A percentile compares a stretch with the other conserved stretches of the same genome.
phyloP scores from a whole-genome alignment of 768 basidiomycete genomes.

The Rhizopogon roseolus region DNA sequence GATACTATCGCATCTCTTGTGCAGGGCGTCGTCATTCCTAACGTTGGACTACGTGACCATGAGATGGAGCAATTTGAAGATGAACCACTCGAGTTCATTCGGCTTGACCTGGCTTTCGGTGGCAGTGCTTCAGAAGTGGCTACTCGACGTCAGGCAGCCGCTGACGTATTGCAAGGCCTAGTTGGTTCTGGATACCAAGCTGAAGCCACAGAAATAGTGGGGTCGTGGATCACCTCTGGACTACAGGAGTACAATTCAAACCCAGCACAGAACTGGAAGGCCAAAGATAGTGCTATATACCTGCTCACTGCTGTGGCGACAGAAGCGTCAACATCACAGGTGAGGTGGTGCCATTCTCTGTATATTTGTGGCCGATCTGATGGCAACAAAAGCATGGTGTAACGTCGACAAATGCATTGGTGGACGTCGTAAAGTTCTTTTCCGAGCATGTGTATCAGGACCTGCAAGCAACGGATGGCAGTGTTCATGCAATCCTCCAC shows the following conservation, averaged over 20 bases:
- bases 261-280: slow-evolving; percentile 68
- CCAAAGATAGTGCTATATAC: slow-evolving; percentile 92
- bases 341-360: slow-evolving; percentile 24
- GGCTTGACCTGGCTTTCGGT: slow-evolving; percentile 69
- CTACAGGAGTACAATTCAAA: slow-evolving; percentile 65
- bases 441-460: slow-evolving; percentile 88
- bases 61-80: slow-evolving; percentile 97
- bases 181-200: slow-evolving; percentile 76
- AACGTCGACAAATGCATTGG: slow-evolving; percentile 85
- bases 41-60: slow-evolving; percentile 80
- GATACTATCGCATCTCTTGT: slow-evolving; percentile 80
- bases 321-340: slow-evolving; percentile 81
- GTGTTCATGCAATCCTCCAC: slow-evolving; percentile 85
- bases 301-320: slow-evolving; percentile 92
- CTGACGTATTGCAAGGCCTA: slow-evolving; percentile 91
- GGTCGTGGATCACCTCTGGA: slow-evolving; percentile 76
- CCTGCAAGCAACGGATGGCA: slow-evolving; percentile 61
- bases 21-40: slow-evolving; percentile 91
- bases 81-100: slow-evolving; percentile 92
- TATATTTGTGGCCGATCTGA: neutral
- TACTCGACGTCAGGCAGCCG: slow-evolving; percentile 89
- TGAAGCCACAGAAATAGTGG: slow-evolving; percentile 85
- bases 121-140: slow-evolving; percentile 57
- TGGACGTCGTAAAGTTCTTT: slow-evolving; percentile 95
- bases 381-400: slow-evolving; percentile 68